Conservation (phyloP, 345 rosid species). For the Cardiospermum halicacabum region DNA sequence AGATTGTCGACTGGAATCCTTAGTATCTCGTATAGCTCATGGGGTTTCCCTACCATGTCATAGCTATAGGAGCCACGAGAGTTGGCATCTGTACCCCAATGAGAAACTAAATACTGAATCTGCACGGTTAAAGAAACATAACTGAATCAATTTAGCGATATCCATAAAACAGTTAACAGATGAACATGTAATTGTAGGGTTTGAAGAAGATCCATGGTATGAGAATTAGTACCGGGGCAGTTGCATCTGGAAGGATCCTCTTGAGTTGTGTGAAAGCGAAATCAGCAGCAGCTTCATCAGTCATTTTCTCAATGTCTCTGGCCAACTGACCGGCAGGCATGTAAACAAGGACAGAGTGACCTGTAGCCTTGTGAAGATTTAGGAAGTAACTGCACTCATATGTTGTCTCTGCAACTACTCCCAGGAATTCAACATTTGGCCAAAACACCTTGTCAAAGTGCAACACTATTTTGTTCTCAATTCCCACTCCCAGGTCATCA, state of each 20-base stretch:
- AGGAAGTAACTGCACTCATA: conserved; percentile 92
- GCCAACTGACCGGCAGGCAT: conserved; percentile 99
- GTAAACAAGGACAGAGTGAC: conserved; percentile 81
- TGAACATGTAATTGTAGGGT: neutral
- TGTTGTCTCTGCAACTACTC: conserved; percentile 86
- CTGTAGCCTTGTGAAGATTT: conserved; percentile 96
- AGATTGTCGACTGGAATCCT: conserved; percentile 87
- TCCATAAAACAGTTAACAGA: too few relatives aligned
- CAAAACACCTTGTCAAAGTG: conserved; percentile 89
- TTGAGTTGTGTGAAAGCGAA: conserved; percentile 77
- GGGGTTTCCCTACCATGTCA: conserved; percentile 73
- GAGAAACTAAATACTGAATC: conserved; percentile 74
- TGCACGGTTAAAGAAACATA: conserved; percentile 24
- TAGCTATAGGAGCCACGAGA: conserved; percentile 89
- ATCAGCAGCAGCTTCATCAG: conserved; percentile 90
- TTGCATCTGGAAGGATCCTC: conserved; percentile 85
- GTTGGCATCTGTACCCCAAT: conserved; percentile 73
- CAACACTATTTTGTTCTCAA: conserved; percentile 78
- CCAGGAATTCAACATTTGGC: conserved; percentile 97
- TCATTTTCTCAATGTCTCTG: conserved; percentile 90
- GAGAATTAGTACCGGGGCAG: conserved; percentile 45
- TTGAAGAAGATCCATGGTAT: neutral
- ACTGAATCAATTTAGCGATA: neutral
- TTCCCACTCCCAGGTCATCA: conserved; percentile 80
- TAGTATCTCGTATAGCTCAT: conserved; percentile 78